Conservation (phyloP, 176 grass and related monocot species). For the Aegilops speltoides region DNA sequence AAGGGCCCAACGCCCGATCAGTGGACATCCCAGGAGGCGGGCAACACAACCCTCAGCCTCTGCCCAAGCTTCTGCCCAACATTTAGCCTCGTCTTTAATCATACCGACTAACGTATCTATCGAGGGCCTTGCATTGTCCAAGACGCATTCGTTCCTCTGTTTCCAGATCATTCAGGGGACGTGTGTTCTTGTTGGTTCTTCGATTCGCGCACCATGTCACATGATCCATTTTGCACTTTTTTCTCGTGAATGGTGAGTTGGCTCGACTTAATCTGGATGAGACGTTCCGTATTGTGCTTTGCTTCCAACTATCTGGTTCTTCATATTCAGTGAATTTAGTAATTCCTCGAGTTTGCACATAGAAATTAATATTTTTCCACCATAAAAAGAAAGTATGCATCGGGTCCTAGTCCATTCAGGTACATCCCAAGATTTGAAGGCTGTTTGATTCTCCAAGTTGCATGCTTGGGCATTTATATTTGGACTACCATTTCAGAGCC, state of each 20-base stretch:
- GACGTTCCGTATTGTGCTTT: background rate
- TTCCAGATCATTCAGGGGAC: too few species aligned
- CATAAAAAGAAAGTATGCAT: background rate
- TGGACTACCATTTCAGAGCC: background rate
- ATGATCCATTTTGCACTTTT: background rate
- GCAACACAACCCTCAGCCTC: too few species aligned
- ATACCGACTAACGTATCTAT: too few species aligned
- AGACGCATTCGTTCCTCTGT: too few species aligned
- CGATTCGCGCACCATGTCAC: background rate
- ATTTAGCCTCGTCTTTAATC: too few species aligned
- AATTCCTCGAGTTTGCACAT: background rate
- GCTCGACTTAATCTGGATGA: constrained; percentile 12
- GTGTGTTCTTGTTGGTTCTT: background rate
- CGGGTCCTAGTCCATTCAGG: background rate
- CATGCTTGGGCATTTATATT: constrained; percentile 13
- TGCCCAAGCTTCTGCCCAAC: too few species aligned
- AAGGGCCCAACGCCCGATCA: too few species aligned
- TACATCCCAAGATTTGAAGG: background rate
- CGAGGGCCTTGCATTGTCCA: too few species aligned
- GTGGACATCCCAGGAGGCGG: too few species aligned
- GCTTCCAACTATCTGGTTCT: background rate
- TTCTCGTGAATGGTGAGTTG: background rate
- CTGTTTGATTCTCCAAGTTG: background rate
- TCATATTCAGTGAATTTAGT: constrained; percentile 5
- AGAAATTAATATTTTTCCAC: background rate